Conservation (phyloP, 2,329 filamentous ascomycete species). For the Madurella fahalii region DNA sequence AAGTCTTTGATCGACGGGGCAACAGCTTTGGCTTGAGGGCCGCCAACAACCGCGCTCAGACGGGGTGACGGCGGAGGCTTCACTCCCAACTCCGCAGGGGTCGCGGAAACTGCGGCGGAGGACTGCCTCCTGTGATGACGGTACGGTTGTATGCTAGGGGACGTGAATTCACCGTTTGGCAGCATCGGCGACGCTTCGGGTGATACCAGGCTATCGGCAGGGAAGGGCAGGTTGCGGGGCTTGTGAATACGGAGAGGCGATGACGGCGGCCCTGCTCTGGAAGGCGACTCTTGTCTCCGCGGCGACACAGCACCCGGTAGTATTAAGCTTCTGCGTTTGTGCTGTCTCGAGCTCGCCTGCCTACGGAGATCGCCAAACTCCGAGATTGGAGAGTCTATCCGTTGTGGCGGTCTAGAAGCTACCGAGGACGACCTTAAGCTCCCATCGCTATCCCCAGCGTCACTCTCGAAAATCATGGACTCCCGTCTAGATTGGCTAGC, state of each 20-base stretch:
- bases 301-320: constrained; percentile 75
- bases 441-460: constrained; percentile 80
- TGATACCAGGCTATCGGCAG: constrained; percentile 66
- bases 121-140: constrained; percentile 74
- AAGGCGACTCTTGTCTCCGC: constrained; percentile 84
- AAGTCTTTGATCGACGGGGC: constrained; percentile 98
- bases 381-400: constrained; percentile 86
- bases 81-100: constrained; percentile 47
- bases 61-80: constrained; percentile 78
- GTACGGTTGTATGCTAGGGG: constrained; percentile 55
- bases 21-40: constrained; percentile 80
- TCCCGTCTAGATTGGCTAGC: constrained; percentile 67
- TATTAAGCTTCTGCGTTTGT: constrained; percentile 82
- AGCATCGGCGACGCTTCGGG: constrained; percentile 88
- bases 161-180: constrained; percentile 74
- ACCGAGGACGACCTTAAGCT: constrained; percentile 79
- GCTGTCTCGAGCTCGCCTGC: constrained; percentile 73
- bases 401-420: constrained; percentile 60
- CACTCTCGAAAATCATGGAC: constrained; percentile 78
- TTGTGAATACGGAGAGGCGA: constrained; percentile 85
- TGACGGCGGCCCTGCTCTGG: constrained; percentile 67
- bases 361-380: constrained; percentile 74
- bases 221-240: constrained; percentile 59
- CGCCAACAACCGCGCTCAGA: constrained; percentile 67
- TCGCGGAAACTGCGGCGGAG: constrained; percentile 72